Conservation (phyloP, 306 rosid species). For the Lithocarpus polystachyus region DNA sequence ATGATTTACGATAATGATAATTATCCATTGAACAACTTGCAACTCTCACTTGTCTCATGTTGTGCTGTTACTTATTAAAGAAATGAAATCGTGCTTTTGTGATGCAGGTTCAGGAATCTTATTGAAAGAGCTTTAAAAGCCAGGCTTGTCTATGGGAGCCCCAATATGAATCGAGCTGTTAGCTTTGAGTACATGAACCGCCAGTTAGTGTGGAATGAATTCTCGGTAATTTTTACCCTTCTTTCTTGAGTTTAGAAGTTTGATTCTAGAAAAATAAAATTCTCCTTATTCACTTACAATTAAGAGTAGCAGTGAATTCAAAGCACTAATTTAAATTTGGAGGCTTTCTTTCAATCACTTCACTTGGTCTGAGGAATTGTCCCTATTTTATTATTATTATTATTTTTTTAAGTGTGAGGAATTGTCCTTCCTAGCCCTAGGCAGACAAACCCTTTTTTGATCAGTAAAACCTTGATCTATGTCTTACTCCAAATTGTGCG, state of each 20-base stretch:
- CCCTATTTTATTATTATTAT: no score
- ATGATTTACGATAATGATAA: not conserved
- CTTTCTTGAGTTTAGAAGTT: slow-evolving; percentile 1
- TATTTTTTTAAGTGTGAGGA: no score
- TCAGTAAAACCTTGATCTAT: not conserved
- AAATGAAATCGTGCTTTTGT: slow-evolving; percentile 11
- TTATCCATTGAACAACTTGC: slow-evolving; percentile 14
- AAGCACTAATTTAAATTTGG: not conserved
- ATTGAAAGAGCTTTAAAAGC: slow-evolving; percentile 91
- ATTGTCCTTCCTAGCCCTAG: not conserved
- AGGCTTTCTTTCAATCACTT: not conserved
- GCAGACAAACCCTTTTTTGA: not conserved
- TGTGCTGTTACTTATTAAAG: not conserved
- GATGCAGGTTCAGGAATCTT: slow-evolving; percentile 84
- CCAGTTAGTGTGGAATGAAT: slow-evolving; percentile 98
- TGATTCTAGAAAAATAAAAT: not conserved
- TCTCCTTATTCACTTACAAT: not conserved
- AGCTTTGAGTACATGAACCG: slow-evolving; percentile 99
- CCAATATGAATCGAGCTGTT: slow-evolving; percentile 95
- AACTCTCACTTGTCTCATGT: slow-evolving; percentile 6
- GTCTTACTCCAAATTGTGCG: not conserved
- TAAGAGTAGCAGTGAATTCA: not conserved
- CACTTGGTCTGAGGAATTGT: not conserved
- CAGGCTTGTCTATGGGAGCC: slow-evolving; percentile 96
- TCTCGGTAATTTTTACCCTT: slow-evolving; percentile 60